A percentile compares a stretch with the other conserved stretches of the same genome.
phyloP scores from a whole-genome alignment of 2,329 filamentous ascomycete species.

The Chaetomiaceae sp. region DNA sequence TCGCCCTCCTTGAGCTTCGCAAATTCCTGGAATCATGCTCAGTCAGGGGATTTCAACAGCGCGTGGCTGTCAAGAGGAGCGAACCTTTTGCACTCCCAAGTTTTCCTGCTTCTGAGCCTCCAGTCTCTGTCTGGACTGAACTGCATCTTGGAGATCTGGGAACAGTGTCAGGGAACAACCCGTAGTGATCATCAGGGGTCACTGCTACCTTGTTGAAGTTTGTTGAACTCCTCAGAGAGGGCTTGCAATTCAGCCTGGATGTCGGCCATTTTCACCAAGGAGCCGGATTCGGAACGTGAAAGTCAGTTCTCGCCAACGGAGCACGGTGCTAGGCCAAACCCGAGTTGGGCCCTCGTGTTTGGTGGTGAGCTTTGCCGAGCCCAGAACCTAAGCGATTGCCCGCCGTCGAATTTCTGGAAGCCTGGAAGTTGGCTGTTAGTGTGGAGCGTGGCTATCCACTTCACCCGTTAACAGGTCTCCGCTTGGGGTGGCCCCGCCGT shows the following conservation, averaged over 20 bases:
- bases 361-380: not conserved
- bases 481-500: conserved; percentile 1
- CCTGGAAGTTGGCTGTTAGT: conserved; percentile 10
- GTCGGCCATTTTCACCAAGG: conserved; percentile 52
- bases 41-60: not conserved
- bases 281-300: too few species aligned
- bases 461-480: conserved; percentile 15
- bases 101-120: conserved; percentile 96
- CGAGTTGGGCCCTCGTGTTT: conserved; percentile 40
- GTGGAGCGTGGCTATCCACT: accelerated
- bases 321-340: conserved; percentile 46
- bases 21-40: conserved; percentile 60
- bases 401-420: conserved; percentile 5
- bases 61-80: conserved; percentile 9
- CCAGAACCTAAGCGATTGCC: not conserved
- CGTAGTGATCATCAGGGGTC: not conserved
- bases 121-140: conserved; percentile 80
- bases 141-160: conserved; percentile 69
- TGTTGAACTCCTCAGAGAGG: conserved; percentile 81
- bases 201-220: conserved; percentile 67
- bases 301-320: not conserved
- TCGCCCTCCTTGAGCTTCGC: conserved; percentile 69
- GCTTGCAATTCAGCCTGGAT: conserved; percentile 71
- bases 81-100: conserved; percentile 72
- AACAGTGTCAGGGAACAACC: not conserved